These are phyloP conservation scores for Suhomyces coccinellae DNA, from an alignment of 1,139 yeast species.

Conservation along the genomic window DNA sequence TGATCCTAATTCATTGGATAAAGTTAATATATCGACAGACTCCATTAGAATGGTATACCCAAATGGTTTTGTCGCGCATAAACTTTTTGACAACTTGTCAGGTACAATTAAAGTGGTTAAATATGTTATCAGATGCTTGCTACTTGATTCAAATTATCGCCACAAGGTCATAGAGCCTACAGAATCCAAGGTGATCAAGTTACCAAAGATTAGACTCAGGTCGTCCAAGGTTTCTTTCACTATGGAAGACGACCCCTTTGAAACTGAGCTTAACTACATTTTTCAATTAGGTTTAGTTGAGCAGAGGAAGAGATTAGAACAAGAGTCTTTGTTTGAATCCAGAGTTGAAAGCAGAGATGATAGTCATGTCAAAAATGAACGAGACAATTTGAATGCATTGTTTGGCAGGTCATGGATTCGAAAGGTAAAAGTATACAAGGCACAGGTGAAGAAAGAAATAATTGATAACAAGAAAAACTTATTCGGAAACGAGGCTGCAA, in stretches of 20 bases:
- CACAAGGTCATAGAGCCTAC: slow-evolving; percentile 23
- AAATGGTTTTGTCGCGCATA: slow-evolving; percentile 57
- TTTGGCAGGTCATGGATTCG: slow-evolving; percentile 45
- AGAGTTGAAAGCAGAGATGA: slow-evolving; percentile 18
- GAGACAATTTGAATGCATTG: slow-evolving; percentile 14
- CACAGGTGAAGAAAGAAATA: slow-evolving; percentile 46
- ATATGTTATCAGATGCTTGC: slow-evolving; percentile 51
- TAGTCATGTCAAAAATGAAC: slow-evolving; percentile 8
- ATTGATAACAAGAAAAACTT: slow-evolving; percentile 52
- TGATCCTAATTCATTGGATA: slow-evolving; percentile 16
- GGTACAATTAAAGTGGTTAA: slow-evolving; percentile 55
- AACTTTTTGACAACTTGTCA: slow-evolving; percentile 61
- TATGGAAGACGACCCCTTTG: slow-evolving; percentile 87
- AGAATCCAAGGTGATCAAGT: slow-evolving; percentile 41
- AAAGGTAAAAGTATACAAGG: slow-evolving; percentile 50
- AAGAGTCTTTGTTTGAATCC: slow-evolving; percentile 53
- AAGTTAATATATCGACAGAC: slow-evolving; percentile 26
- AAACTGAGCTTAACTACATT: slow-evolving; percentile 69
- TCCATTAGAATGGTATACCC: slow-evolving; percentile 46
- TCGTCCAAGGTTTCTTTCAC: slow-evolving; percentile 49
- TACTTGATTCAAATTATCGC: slow-evolving; percentile 24
- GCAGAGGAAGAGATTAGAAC: slow-evolving; percentile 64
- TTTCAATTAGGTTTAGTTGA: slow-evolving; percentile 76
- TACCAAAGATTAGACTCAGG: slow-evolving; percentile 56
- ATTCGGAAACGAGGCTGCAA: slow-evolving; percentile 43